phyloP scores from a whole-genome alignment of 2,329 filamentous ascomycete species.

The Ploettnerulaceae sp. region DNA sequence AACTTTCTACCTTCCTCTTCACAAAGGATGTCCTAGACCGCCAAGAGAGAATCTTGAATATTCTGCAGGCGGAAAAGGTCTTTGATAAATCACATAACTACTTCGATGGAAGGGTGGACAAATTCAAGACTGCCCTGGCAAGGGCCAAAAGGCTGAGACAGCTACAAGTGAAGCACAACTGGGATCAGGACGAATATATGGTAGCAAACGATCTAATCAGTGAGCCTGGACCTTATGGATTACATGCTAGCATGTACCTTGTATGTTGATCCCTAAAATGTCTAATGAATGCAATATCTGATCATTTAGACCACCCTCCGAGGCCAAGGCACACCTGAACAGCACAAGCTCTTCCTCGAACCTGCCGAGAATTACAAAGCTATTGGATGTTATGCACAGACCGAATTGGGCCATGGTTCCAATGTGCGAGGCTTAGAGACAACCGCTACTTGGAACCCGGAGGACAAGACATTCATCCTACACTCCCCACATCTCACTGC shows the following conservation, averaged over 20 bases:
- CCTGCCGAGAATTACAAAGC: conserved; percentile 64
- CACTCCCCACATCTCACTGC: conserved; percentile 70
- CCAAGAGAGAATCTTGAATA: conserved; percentile 54
- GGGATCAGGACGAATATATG: conserved; percentile 59
- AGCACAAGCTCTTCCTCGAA: conserved; percentile 68
- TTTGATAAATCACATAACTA: conserved; percentile 79
- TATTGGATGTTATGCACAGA: conserved; percentile 78
- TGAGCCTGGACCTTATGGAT: conserved; percentile 68
- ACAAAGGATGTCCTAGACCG: conserved; percentile 59
- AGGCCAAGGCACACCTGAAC: conserved; percentile 68
- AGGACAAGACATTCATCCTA: conserved; percentile 70
- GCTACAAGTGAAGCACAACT: conserved; percentile 61
- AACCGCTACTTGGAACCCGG: conserved; percentile 58
- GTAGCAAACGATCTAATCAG: conserved; percentile 64
- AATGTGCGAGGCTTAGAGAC: conserved; percentile 59
- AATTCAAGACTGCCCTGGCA: conserved; percentile 64
- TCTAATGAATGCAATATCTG: conserved; percentile 1
- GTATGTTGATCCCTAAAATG: conserved; percentile 37
- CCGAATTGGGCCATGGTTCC: conserved; percentile 72
- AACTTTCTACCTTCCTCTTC: conserved; percentile 64
- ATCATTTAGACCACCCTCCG: conserved; percentile 54
- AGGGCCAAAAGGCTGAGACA: conserved; percentile 66
- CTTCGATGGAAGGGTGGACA: conserved; percentile 63
- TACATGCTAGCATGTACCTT: conserved; percentile 67
- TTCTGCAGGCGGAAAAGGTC: conserved; percentile 63